These are phyloP conservation scores for Rubia yunnanensis DNA, from an alignment of 257 asterid genomes.

Conservation along the genomic window DNA sequence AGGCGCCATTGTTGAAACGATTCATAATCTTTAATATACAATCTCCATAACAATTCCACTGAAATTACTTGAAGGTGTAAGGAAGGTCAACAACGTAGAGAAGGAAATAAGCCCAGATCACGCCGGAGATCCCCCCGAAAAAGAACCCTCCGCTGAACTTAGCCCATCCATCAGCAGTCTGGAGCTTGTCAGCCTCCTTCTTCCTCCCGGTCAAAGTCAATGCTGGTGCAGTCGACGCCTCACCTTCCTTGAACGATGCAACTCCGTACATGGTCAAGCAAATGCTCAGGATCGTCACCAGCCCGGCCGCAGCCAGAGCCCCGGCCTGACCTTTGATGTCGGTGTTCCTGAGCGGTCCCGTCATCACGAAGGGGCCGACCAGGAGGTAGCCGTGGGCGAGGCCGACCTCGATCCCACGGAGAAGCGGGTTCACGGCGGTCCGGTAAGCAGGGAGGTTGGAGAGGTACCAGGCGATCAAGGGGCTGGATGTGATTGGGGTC, in stretches of 20 bases:
- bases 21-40: conserved; percentile 17
- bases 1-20: not conserved
- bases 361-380: conserved; percentile 72
- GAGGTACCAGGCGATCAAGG: conserved; percentile 87
- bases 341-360: conserved; percentile 82
- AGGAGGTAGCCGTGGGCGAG: conserved; percentile 84
- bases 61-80: conserved; percentile 55
- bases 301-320: conserved; percentile 77
- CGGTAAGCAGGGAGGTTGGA: conserved; percentile 86
- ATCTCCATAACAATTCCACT: conserved; percentile 7
- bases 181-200: conserved; percentile 76
- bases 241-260: conserved; percentile 76
- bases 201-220: conserved; percentile 76
- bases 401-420: conserved; percentile 70
- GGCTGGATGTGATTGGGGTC: conserved; percentile 94
- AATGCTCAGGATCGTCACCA: conserved; percentile 65
- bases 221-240: conserved; percentile 62
- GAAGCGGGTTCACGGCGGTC: conserved; percentile 75
- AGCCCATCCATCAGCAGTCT: conserved; percentile 88
- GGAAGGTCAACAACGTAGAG: conserved; percentile 87
- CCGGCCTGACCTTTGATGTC: conserved; percentile 56
- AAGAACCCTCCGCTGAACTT: conserved; percentile 92
- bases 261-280: conserved; percentile 69
- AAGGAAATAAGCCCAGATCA: conserved; percentile 78
- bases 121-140: conserved; percentile 96